Base-by-base conservation (phyloP, 306 rosid species). In the Hylodesmum podocarpum region DNA sequence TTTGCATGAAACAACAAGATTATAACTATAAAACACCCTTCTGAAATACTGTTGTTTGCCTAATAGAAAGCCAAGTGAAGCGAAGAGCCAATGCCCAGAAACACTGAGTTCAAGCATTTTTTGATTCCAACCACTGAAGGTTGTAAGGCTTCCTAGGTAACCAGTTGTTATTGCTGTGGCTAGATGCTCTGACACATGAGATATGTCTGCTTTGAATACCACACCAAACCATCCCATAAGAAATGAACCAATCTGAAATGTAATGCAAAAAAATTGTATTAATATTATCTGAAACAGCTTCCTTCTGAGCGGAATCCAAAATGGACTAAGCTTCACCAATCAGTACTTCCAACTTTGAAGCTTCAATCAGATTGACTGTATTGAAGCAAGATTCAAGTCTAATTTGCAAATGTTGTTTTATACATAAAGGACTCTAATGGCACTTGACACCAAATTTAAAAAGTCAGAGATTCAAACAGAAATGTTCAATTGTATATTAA, bases 221-320 rank as follows among this genome's bases (percentile, higher is more conserved):
- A 91, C 82, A 72, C 98, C 98, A 67, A 84, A 91, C 98, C 98
- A 91, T 55, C 98, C 97, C 98, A 94, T 91, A 49, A 89, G 78
- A 84, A 94, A 89, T 33, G 94, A 94, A 63, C 97, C 97, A 44
- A 91, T 81, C 98, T 93, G 65, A 33, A 79, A 78, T 5, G 47
- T 59, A 54, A 31, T 39, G 58, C 2, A 72, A 14, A 2, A 53
- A 8, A 28, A 50, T 41, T 16, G 57, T 5, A 33, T 70, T 6
- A 76, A 53, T 59, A 63, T 47, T 54, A 58, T 29, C 25, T 5
- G 4, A 50, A 29, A 21, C 34, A 40, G n/a, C 9, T 40, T 73
- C 75, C 19, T 19, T 7, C 2, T 51, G 4, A 50, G 8, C 1
- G 24, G 19, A 50, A 9, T 49, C 6, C 19, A 44, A 44, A 44